Evolutionary conservation across 768 basidiomycete genomes (phyloP), one percentile per base, ranked within the genome.

Genomic region (Paxillus rubicundulus): DNA sequence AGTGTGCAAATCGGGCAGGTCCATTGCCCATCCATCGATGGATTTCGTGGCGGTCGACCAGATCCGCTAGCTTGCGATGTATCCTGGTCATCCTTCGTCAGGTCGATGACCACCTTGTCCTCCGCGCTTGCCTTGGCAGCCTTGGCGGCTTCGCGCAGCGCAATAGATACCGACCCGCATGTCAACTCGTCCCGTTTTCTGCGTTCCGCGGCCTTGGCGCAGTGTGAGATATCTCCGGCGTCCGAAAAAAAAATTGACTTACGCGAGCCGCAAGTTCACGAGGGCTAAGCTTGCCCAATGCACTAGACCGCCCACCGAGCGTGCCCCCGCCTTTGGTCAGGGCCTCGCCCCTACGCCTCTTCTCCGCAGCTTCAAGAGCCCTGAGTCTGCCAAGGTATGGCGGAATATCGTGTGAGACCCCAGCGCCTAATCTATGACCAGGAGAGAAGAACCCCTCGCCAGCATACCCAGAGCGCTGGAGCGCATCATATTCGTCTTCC

Each of bases 371-470:
- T 61, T 85, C 85, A 3, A 92, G 70, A 12, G 88, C 92, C 53
- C 83, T 86, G 40, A 71, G 62, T 14, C 82, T 78, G 7, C 85
- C 89, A 24, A 86, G 53, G 61, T 87, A 79, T 12, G 78, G 79
- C 2, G 89, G 82, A 0, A 88, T 62, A 63, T 89, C 75, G 59
- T 87, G 89, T 2, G 85, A 84, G 17, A 85, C 70, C 30, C 82
- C 79, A 6, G 61, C 61, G n/a, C 92, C 91, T 0, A 98, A 65
- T 21, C 85, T 73, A 12, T 74, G 74, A 1, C 95, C 95, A n/a
- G 77, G 72, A 21, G 86, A 76, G 66, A 84, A 84, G 78, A 97
- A 98, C 3, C 94, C 95, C 69, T 97, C 94, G 13, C 95, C 93
- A 5, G 86, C 76, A 68, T 94, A 98, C 0, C 94, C 95, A 13